These are phyloP conservation scores for Phytophthora nicotianae DNA, from an alignment of 352 stramenopile species.

Conservation along the genomic window DNA sequence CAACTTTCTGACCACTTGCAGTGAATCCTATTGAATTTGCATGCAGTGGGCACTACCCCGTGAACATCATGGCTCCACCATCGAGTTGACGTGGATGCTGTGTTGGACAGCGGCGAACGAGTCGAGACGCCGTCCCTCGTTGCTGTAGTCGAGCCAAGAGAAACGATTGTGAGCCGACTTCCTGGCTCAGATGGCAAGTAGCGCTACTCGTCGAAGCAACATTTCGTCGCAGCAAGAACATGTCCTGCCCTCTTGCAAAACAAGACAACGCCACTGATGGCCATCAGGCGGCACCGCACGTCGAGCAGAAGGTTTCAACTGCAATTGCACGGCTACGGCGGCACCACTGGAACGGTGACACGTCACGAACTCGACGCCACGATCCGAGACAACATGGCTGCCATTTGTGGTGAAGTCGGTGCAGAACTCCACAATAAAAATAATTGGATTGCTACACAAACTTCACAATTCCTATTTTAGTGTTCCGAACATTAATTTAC, in stretches of 20 bases:
- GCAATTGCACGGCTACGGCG: slow-evolving; percentile 1
- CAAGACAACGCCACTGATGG: background rate
- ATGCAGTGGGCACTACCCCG: slow-evolving; percentile 5
- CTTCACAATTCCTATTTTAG: background rate
- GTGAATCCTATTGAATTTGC: background rate
- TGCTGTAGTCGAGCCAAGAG: slow-evolving; percentile 8
- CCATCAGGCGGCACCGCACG: background rate
- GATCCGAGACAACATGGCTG: too few relatives aligned
- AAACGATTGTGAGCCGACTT: slow-evolving; percentile 5
- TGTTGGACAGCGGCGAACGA: slow-evolving; percentile 8
- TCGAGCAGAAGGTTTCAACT: slow-evolving; percentile 12
- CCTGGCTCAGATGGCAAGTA: background rate
- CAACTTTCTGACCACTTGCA: slow-evolving; percentile 22
- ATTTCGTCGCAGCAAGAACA: background rate
- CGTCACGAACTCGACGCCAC: slow-evolving; percentile 7
- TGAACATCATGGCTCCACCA: slow-evolving; percentile 1
- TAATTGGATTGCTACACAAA: too few relatives aligned
- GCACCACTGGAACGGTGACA: slow-evolving; percentile 17
- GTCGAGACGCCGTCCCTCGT: too few relatives aligned
- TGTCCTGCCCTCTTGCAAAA: too few relatives aligned
- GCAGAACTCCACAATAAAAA: too few relatives aligned
- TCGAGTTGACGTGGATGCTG: too few relatives aligned
- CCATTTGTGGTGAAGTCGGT: background rate
- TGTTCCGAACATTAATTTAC: background rate
- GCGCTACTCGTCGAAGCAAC: background rate